Evolutionary conservation across 2,329 filamentous ascomycete species (phyloP).

Genomic region (Elsinoe necatrix): DNA sequence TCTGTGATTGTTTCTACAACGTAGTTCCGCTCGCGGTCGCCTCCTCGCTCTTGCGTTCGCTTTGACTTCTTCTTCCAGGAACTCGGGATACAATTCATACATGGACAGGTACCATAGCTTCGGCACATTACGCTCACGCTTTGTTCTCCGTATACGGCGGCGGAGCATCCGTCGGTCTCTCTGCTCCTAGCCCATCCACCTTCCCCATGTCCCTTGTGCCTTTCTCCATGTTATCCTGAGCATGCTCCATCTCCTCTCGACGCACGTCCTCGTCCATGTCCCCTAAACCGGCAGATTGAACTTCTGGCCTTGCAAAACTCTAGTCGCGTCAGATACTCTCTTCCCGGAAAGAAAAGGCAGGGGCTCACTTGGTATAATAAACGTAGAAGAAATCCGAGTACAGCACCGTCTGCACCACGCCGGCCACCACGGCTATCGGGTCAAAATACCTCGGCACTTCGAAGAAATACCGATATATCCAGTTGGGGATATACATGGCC

Average conservation of each 20-base stretch:
- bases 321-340: conserved; percentile 21
- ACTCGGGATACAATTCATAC: background rate
- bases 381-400: conserved; percentile 99
- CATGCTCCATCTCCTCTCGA: background rate
- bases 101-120: background rate
- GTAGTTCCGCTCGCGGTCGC: too few relatives aligned
- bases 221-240: background rate
- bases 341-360: conserved; percentile 32
- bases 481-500: conserved; percentile 96
- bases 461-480: conserved; percentile 82
- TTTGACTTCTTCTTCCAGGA: background rate
- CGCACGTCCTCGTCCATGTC: background rate
- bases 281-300: conserved; percentile 46
- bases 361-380: conserved; percentile 84
- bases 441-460: conserved; percentile 55
- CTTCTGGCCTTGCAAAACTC: conserved; percentile 46
- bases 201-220: background rate
- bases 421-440: conserved; percentile 79
- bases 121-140: background rate
- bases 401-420: conserved; percentile 83
- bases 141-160: background rate
- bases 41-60: too few relatives aligned
- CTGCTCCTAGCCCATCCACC: background rate
- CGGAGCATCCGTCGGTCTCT: background rate
- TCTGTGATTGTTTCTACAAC: too few relatives aligned